Conservation (phyloP, 1,284 basidiomycete species). For the Cystobasidiaceae sp. region DNA sequence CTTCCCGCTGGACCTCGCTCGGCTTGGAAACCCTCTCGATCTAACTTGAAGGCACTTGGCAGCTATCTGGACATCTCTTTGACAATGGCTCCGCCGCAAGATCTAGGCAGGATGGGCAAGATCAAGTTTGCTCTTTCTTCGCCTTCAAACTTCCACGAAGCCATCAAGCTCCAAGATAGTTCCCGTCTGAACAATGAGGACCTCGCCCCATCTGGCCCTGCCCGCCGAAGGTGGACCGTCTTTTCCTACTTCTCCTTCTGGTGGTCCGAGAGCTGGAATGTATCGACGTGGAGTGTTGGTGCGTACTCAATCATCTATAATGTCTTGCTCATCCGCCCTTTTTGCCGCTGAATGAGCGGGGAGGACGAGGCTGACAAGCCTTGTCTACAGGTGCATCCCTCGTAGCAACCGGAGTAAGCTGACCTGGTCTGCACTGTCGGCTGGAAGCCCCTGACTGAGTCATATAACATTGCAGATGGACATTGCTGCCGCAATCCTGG, state of each 20-base stretch:
- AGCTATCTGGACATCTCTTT: too few species aligned
- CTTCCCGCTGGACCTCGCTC: too few species aligned
- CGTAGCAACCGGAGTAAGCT: background rate
- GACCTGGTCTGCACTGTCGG: background rate
- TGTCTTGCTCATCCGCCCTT: background rate
- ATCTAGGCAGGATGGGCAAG: background rate
- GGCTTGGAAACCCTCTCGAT: too few species aligned
- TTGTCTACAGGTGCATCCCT: background rate
- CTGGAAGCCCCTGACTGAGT: background rate
- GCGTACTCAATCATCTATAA: background rate
- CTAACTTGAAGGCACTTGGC: too few species aligned
- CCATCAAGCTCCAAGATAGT: conserved; percentile 13
- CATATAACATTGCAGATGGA: conserved; percentile 3
- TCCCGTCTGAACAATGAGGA: conserved; percentile 21
- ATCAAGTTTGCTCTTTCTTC: conserved; percentile 20
- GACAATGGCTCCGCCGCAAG: conserved; percentile 13
- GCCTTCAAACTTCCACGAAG: conserved; percentile 9
- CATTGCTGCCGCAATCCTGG: conserved; percentile 17
- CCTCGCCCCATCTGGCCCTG: conserved; percentile 9
- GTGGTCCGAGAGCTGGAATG: conserved; percentile 26
- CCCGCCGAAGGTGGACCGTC: conserved; percentile 6
- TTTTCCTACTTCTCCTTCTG: conserved; percentile 18
- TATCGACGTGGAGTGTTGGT: conserved; percentile 18
- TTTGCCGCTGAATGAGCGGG: background rate
- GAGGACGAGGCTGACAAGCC: background rate